Evolutionary conservation across 495 filamentous ascomycete genomes (phyloP).

Genomic region (Hyphodiscus hymeniophilus): DNA sequence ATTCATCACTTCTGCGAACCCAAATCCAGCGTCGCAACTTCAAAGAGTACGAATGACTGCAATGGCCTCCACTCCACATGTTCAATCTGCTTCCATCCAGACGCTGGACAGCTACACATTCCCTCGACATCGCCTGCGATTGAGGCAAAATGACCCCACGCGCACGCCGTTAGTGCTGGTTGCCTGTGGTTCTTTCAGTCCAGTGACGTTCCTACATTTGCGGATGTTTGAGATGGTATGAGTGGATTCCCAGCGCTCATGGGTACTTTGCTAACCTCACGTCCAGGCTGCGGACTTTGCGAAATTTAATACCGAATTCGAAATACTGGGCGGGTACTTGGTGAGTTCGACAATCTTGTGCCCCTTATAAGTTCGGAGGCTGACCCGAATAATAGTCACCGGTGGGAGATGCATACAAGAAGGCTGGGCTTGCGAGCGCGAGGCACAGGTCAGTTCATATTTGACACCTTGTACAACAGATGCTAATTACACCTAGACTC

Average conservation of each 20-base stretch:
- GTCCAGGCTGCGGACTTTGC: slow-evolving; percentile 61
- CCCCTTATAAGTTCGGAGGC: slow-evolving; percentile 26
- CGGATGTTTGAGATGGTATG: slow-evolving; percentile 81
- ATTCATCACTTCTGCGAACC: too few relatives aligned
- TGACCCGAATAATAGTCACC: slow-evolving; percentile 34
- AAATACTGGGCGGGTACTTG: slow-evolving; percentile 78
- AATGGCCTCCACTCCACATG: slow-evolving; percentile 9
- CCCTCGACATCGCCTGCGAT: slow-evolving; percentile 60
- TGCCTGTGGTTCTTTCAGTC: slow-evolving; percentile 86
- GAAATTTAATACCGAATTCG: slow-evolving; percentile 73
- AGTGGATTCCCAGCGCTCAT: too few relatives aligned
- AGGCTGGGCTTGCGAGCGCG: slow-evolving; percentile 72
- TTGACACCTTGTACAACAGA: too few relatives aligned
- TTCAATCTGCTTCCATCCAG: slow-evolving; percentile 9
- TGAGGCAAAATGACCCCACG: slow-evolving; percentile 53
- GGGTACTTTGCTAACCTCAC: too few relatives aligned
- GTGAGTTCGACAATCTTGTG: slow-evolving; percentile 63
- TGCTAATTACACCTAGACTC: slow-evolving; percentile 20
- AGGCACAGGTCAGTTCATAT: slow-evolving; percentile 61
- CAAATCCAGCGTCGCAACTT: too few relatives aligned
- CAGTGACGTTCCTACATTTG: slow-evolving; percentile 79
- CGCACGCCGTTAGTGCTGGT: slow-evolving; percentile 79
- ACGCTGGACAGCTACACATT: slow-evolving; percentile 50
- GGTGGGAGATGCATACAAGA: slow-evolving; percentile 84
- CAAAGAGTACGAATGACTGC: too few relatives aligned